phyloP scores from a whole-genome alignment of 2,329 filamentous ascomycete species.

The Epichloe brachyelytri region DNA sequence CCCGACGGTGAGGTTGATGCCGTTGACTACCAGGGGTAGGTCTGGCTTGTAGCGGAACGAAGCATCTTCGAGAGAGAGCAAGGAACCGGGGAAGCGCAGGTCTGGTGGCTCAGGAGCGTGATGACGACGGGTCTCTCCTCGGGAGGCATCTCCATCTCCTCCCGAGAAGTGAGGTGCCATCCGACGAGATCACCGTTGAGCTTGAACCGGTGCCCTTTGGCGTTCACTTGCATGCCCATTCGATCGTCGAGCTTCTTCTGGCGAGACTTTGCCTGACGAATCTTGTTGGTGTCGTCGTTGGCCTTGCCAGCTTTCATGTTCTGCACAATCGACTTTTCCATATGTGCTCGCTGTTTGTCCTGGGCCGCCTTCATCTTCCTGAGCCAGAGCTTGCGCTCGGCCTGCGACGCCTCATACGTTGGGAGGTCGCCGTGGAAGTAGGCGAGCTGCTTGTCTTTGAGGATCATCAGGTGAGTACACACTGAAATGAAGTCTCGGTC shows the following conservation, averaged over 20 bases:
- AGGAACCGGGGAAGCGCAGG: slow-evolving; percentile 59
- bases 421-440: slow-evolving; percentile 66
- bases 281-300: slow-evolving; percentile 71
- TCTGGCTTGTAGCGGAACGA: slow-evolving; percentile 47
- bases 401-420: slow-evolving; percentile 54
- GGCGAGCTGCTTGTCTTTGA: slow-evolving; percentile 57
- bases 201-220: slow-evolving; percentile 65
- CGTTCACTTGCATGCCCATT: slow-evolving; percentile 62
- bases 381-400: slow-evolving; percentile 55
- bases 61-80: slow-evolving; percentile 59
- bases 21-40: slow-evolving; percentile 36
- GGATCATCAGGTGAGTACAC: slow-evolving; percentile 64
- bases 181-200: slow-evolving; percentile 61
- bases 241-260: slow-evolving; percentile 77
- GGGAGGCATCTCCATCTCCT: slow-evolving; percentile 57
- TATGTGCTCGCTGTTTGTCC: slow-evolving; percentile 67
- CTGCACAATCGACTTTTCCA: slow-evolving; percentile 62
- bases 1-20: slow-evolving; percentile 55
- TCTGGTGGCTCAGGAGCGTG: slow-evolving; percentile 48
- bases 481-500: slow-evolving; percentile 70
- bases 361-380: slow-evolving; percentile 69
- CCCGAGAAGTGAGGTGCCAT: slow-evolving; percentile 43
- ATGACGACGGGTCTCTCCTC: slow-evolving; percentile 47
- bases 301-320: slow-evolving; percentile 65
- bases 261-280: slow-evolving; percentile 71